Evolutionary conservation across 176 grass and related monocot species (phyloP).

Genomic region (Avena sativa): DNA sequence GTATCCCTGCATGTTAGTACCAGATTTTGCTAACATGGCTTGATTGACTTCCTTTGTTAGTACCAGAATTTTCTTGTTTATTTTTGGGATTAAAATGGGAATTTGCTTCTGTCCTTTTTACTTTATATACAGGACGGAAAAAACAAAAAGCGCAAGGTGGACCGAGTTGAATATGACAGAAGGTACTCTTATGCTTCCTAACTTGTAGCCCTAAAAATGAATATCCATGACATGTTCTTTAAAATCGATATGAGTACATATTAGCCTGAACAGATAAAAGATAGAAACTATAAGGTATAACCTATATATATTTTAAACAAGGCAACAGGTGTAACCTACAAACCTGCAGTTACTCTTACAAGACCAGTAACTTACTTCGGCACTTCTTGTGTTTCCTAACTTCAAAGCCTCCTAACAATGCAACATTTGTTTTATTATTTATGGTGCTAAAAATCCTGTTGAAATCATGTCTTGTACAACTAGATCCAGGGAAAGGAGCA

Average conservation of each 20-base stretch:
- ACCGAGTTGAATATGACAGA: slow-evolving; percentile 61
- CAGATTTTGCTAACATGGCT: slow-evolving; percentile 38
- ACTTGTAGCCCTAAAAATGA: neutral
- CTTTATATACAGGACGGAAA: slow-evolving; percentile 71
- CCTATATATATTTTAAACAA: too few relatives aligned
- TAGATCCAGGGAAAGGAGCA: slow-evolving; percentile 81
- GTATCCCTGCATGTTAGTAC: slow-evolving; percentile 32
- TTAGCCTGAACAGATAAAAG: too few relatives aligned
- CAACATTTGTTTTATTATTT: neutral
- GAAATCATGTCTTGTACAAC: slow-evolving; percentile 21
- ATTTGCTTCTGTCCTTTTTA: slow-evolving; percentile 46
- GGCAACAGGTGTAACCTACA: too few relatives aligned
- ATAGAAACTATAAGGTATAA: too few relatives aligned
- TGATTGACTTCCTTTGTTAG: slow-evolving; percentile 23
- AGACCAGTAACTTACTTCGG: too few relatives aligned
- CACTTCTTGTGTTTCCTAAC: slow-evolving; percentile 4
- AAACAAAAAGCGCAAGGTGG: slow-evolving; percentile 76
- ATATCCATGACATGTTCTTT: too few relatives aligned
- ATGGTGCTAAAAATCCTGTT: neutral
- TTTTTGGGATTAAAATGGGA: slow-evolving; percentile 20
- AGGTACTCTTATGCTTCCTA: slow-evolving; percentile 48
- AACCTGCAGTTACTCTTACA: too few relatives aligned
- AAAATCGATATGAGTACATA: too few relatives aligned
- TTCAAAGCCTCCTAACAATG: slow-evolving; percentile 8
- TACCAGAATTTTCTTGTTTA: slow-evolving; percentile 34